phyloP scores from a whole-genome alignment of 306 rosid genomes.

The Spatholobus suberectus region DNA sequence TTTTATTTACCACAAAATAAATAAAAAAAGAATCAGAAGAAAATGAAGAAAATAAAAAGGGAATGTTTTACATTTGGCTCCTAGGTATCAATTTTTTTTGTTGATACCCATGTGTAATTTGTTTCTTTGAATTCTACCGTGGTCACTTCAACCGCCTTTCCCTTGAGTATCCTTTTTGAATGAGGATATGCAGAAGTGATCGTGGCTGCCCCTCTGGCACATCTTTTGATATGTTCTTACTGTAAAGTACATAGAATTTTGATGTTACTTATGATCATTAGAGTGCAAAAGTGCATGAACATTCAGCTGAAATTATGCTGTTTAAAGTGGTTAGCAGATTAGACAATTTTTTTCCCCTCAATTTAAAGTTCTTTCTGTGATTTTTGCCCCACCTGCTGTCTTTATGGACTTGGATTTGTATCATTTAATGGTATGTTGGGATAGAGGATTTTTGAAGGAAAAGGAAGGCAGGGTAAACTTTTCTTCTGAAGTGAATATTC shows the following conservation, averaged over 20 bases:
- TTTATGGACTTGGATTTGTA: background rate
- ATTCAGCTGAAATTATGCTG: constrained; percentile 9
- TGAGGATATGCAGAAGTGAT: background rate
- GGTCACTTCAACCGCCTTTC: background rate
- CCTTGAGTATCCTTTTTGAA: background rate
- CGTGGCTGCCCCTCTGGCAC: background rate
- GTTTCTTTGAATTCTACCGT: constrained; percentile 20
- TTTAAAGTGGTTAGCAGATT: background rate
- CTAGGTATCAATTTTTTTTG: background rate
- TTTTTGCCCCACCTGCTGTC: constrained; percentile 15
- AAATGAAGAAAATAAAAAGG: background rate
- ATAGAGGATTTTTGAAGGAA: background rate
- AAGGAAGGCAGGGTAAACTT: background rate
- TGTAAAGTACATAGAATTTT: background rate
- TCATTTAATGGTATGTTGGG: background rate
- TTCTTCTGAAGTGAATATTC: background rate
- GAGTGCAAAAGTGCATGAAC: background rate
- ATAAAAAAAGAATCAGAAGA: background rate
- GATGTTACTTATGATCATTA: background rate
- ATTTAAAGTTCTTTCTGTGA: background rate
- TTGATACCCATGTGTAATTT: background rate
- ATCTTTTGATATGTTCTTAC: background rate
- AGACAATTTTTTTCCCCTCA: background rate
- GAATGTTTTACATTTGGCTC: background rate
- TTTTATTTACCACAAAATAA: background rate